Evolutionary conservation across 2,329 filamentous ascomycete genomes (phyloP).

Genomic region (Ambrosiella cleistominuta): DNA sequence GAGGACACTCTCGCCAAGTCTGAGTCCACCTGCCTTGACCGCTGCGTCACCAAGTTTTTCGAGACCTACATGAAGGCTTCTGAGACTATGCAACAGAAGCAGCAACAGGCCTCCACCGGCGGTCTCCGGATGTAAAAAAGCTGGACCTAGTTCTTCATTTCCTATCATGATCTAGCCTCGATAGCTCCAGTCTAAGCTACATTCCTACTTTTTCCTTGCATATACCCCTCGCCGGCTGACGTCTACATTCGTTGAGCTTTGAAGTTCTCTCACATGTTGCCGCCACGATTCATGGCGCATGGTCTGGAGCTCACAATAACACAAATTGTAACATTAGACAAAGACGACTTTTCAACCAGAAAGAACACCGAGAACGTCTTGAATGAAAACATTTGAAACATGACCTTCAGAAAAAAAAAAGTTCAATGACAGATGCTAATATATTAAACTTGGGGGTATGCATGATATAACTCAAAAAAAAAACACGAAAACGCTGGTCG

Average conservation of each 20-base stretch:
- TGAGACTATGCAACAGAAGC: conserved; percentile 87
- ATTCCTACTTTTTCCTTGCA: background rate
- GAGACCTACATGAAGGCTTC: conserved; percentile 96
- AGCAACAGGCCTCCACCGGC: conserved; percentile 32
- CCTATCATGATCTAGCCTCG: background rate
- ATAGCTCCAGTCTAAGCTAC: background rate
- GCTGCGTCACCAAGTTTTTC: conserved; percentile 96
- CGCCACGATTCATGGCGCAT: no score
- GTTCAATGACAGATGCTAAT: background rate
- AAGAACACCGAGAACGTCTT: background rate
- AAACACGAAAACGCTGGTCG: background rate
- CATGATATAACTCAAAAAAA: background rate
- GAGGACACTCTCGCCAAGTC: conserved; percentile 97
- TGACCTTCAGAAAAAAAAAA: background rate
- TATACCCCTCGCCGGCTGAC: background rate
- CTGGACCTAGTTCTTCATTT: background rate
- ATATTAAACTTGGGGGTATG: conserved; percentile 1
- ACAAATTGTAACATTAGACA: conserved; percentile 12
- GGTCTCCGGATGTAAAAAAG: conserved; percentile 11
- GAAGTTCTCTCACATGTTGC: background rate
- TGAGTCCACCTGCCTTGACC: conserved; percentile 94
- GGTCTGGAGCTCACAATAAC: no score
- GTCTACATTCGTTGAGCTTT: background rate
- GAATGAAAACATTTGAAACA: background rate
- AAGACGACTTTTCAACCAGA: background rate